Percentiles rank a stretch among this genome's conserved stretches.
phyloP scores from a whole-genome alignment of 176 grass and related monocot genomes.

The Hordeum vulgare region DNA sequence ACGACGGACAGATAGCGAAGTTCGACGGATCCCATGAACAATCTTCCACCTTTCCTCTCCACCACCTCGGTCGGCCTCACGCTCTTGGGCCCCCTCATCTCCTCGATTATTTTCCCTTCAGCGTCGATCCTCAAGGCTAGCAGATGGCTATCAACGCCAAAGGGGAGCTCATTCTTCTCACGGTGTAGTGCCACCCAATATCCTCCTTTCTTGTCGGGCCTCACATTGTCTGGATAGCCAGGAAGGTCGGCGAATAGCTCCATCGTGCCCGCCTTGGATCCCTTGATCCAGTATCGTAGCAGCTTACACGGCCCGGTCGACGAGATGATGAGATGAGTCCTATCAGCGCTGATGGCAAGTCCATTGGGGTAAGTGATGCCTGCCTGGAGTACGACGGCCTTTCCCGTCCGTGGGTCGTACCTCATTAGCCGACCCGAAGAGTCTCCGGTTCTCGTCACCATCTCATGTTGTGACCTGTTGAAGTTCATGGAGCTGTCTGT shows the following conservation, averaged over 20 bases:
- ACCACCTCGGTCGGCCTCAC: background rate
- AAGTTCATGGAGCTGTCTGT: too few relatives aligned
- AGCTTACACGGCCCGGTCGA: background rate
- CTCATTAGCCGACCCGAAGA: too few relatives aligned
- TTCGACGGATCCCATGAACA: background rate
- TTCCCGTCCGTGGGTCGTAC: too few relatives aligned
- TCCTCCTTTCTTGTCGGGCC: background rate
- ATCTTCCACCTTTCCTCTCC: background rate
- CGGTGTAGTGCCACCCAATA: constrained; percentile 3
- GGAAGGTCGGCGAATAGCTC: background rate
- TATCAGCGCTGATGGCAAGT: too few relatives aligned
- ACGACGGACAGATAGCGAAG: background rate
- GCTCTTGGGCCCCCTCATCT: background rate
- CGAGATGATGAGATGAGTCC: background rate
- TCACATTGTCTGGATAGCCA: background rate
- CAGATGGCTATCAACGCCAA: background rate
- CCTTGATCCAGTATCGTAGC: background rate
- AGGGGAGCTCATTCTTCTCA: background rate
- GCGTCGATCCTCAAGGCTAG: background rate
- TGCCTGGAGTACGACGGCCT: too few relatives aligned
- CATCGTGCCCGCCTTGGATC: background rate
- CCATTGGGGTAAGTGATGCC: too few relatives aligned
- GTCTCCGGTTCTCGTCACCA: too few relatives aligned
- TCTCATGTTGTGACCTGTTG: too few relatives aligned
- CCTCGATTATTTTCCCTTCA: background rate